Percentiles rank a stretch among this genome's conserved stretches.
Evolutionary conservation across 768 basidiomycete species (phyloP).

Genomic region (Leccinum subtestaceum): DNA sequence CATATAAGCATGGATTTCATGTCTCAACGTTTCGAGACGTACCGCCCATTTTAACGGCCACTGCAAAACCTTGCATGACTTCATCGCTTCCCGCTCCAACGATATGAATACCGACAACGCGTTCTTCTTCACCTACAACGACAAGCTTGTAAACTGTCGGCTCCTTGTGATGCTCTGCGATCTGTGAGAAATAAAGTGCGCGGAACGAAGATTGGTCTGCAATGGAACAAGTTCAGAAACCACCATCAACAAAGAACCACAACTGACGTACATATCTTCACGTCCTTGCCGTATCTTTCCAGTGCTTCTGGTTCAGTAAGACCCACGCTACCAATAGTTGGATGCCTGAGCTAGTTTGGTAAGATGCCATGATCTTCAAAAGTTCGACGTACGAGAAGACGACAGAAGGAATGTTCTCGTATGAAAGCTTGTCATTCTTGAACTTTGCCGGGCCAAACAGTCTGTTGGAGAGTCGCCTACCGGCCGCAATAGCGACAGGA

Average conservation of each 20-base stretch:
- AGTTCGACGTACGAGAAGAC: slow-evolving; percentile 82
- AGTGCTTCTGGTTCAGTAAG: slow-evolving; percentile 90
- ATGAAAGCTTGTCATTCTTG: slow-evolving; percentile 84
- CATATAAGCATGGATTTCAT: slow-evolving; percentile 2
- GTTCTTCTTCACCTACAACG: slow-evolving; percentile 83
- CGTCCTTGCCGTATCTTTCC: slow-evolving; percentile 79
- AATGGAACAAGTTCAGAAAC: neutral
- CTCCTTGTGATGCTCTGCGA: slow-evolving; percentile 88
- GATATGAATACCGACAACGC: slow-evolving; percentile 94
- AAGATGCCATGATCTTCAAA: slow-evolving; percentile 2
- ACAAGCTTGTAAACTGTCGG: slow-evolving; percentile 94
- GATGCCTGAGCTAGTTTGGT: slow-evolving; percentile 58
- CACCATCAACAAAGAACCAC: neutral
- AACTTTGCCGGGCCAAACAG: slow-evolving; percentile 85
- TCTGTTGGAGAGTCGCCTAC: slow-evolving; percentile 82
- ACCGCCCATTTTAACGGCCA: slow-evolving; percentile 97
- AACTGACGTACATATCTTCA: slow-evolving; percentile 81
- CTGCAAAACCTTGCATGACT: slow-evolving; percentile 90
- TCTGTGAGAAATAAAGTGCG: slow-evolving; percentile 89
- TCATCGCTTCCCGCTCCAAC: slow-evolving; percentile 93
- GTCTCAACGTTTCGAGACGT: slow-evolving; percentile 14
- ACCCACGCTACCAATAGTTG: slow-evolving; percentile 93
- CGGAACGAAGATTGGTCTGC: slow-evolving; percentile 79
- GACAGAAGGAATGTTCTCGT: slow-evolving; percentile 89
- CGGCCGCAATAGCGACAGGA: slow-evolving; percentile 97